A percentile compares a stretch with the other conserved stretches of the same genome.
Evolutionary conservation across 148 eudicot genomes (phyloP).

Genomic region (Chenopodium suecicum): DNA sequence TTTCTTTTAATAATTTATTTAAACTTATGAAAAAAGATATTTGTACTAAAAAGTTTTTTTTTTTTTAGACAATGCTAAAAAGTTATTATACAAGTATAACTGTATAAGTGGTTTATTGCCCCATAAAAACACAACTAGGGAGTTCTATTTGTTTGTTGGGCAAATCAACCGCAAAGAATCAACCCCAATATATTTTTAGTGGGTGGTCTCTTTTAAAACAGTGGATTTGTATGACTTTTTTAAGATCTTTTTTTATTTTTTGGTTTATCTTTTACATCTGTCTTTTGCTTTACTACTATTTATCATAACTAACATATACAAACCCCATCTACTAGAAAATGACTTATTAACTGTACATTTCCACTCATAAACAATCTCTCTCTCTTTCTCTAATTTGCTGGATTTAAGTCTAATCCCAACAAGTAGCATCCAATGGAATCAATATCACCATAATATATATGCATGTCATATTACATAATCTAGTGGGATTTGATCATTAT

Average conservation of each 20-base stretch:
- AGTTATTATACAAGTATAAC: no score
- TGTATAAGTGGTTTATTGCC: slow-evolving; percentile 9
- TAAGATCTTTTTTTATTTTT: background rate
- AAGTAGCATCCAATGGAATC: slow-evolving; percentile 13
- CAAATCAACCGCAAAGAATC: slow-evolving; percentile 23
- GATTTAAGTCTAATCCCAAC: slow-evolving; percentile 10
- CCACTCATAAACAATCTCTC: slow-evolving; percentile 6
- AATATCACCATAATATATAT: slow-evolving; percentile 7
- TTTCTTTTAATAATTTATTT: no score
- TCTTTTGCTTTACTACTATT: slow-evolving; percentile 20
- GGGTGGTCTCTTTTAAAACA: slow-evolving; percentile 23
- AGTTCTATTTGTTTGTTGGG: slow-evolving; percentile 8
- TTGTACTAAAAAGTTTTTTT: no score
- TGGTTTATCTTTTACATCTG: slow-evolving; percentile 13
- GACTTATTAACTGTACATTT: slow-evolving; percentile 28
- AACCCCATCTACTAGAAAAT: slow-evolving; percentile 33
- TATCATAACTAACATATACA: slow-evolving; percentile 23
- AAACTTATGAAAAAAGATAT: no score
- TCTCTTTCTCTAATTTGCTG: slow-evolving; percentile 21
- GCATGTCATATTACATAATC: slow-evolving; percentile 28
- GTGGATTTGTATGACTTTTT: slow-evolving; percentile 25
- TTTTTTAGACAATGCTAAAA: background rate
- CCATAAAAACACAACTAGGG: slow-evolving; percentile 19
- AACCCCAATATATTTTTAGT: slow-evolving; percentile 20
- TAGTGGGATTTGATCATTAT: background rate